Base-by-base conservation (phyloP, 768 basidiomycete species). In the Boletus speciosus region DNA sequence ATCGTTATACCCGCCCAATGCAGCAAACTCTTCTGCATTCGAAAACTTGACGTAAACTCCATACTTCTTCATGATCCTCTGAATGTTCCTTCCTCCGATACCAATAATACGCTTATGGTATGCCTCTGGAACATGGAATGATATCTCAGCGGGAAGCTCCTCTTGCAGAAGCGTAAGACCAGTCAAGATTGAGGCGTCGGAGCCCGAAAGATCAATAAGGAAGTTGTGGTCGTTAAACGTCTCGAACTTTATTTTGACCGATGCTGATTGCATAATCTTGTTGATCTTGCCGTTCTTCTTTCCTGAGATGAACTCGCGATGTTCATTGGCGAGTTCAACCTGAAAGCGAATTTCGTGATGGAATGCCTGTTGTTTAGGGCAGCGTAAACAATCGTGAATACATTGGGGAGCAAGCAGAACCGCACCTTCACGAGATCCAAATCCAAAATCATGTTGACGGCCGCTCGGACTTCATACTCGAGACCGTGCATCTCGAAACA, bases 261-360 rank as follows among this genome's bases (percentile, higher is more conserved):
- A 91, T 31, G 95, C 90, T 12, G 86, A 88, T 72, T 98, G 94
- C 93, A 98, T 98, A 70, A 98, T 97, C 77, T 98, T 98, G 78
- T 98, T 98, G 72, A 98, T 93, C 75, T 99, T 99, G 54, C 96
- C 96, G 65, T 98, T 98, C 80, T 98, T 98, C 79, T 99, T 99
- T 41, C 96, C 96, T 52, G 90, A 91, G 71, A 99, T 97, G 74
- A 98, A 99, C 62, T 99, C 96, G 55, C 95, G 86, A 62, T 98
- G 95, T 69, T 99, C 97, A 69, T 96, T 96, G 40, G 94, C 89
- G 6, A 98, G 82, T 72, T 99, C 97, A 51, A 98, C 93, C 73
- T 98, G 95, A 76, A 98, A 98, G 46, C 93, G 89, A 59, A 98
- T 93, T 74, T 99, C 96, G 66, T 95, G 94, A 63, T 97, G 93